Conservation (phyloP, 805 yeast species). For the Naumovozyma dairenensis region DNA sequence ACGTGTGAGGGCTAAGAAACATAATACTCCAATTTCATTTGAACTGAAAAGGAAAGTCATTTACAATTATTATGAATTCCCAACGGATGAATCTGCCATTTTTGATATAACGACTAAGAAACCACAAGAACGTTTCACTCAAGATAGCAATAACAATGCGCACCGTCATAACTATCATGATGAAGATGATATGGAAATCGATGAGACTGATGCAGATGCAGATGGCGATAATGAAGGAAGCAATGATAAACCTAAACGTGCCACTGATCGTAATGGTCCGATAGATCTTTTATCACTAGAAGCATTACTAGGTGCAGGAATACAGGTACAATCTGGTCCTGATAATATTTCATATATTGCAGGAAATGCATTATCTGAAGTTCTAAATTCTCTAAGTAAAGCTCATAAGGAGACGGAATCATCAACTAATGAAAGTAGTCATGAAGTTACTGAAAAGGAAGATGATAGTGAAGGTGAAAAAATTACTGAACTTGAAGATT, state of each 20-base stretch:
- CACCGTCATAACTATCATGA: slow-evolving; percentile 4
- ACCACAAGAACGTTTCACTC: slow-evolving; percentile 17
- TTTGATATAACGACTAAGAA: slow-evolving; percentile 29
- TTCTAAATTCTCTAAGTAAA: slow-evolving; percentile 40
- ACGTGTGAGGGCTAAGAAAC: slow-evolving; percentile 40
- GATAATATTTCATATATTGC: slow-evolving; percentile 42
- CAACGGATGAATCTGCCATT: slow-evolving; percentile 31
- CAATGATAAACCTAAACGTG: slow-evolving; percentile 5
- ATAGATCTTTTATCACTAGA: slow-evolving; percentile 24
- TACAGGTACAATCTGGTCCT: slow-evolving; percentile 34
- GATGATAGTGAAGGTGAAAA: neutral
- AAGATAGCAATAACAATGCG: slow-evolving; percentile 2
- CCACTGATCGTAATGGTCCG: slow-evolving; percentile 7
- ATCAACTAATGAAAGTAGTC: neutral
- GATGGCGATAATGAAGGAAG: slow-evolving; percentile 21
- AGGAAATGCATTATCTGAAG: slow-evolving; percentile 52
- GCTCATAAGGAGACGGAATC: neutral
- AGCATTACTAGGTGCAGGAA: slow-evolving; percentile 24
- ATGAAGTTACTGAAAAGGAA: neutral
- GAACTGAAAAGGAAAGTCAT: slow-evolving; percentile 42
- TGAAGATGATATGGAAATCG: slow-evolving; percentile 18
- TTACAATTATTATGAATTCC: slow-evolving; percentile 41
- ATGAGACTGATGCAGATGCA: slow-evolving; percentile 29
- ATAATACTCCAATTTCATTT: slow-evolving; percentile 32
- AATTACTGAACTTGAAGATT: no score